A percentile compares a stretch with the other conserved stretches of the same genome.
Evolutionary conservation across 352 stramenopile genomes (phyloP).

Genomic region (Phytophthora kernoviae): DNA sequence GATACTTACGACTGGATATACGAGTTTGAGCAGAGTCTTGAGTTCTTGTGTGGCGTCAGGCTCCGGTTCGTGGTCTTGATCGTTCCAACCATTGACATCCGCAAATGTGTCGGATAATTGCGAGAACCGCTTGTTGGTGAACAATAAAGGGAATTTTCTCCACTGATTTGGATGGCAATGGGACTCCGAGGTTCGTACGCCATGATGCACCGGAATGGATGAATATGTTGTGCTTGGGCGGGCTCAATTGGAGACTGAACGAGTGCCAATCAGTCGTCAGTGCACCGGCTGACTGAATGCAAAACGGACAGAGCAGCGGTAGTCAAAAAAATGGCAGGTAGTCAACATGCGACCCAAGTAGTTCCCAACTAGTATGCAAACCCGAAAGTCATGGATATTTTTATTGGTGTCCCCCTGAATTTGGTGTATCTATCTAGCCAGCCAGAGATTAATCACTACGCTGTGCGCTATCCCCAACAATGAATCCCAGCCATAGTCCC

Average conservation of each 20-base stretch:
- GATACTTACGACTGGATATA: constrained; percentile 44
- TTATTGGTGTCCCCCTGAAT: too few species aligned
- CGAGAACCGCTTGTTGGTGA: constrained; percentile 8
- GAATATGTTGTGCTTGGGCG: neutral
- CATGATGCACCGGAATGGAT: constrained; percentile 5
- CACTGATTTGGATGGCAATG: constrained; percentile 13
- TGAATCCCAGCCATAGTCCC: constrained; percentile 61
- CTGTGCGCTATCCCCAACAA: too few species aligned
- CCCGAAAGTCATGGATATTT: too few species aligned
- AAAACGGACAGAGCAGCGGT: neutral
- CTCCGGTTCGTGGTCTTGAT: constrained; percentile 27
- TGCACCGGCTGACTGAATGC: too few species aligned
- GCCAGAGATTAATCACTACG: too few species aligned
- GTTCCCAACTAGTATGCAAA: too few species aligned
- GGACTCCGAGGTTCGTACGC: constrained; percentile 19
- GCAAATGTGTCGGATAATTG: constrained; percentile 5
- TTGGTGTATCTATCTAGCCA: too few species aligned
- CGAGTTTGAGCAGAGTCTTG: constrained; percentile 47
- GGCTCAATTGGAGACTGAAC: neutral
- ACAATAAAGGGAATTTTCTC: constrained; percentile 16
- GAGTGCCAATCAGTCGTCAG: constrained; percentile 1
- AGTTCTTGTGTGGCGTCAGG: constrained; percentile 37
- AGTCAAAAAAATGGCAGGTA: too few species aligned
- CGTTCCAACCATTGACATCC: constrained; percentile 10
- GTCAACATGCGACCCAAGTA: too few species aligned